Evolutionary conservation across 768 basidiomycete species (phyloP).

Genomic region (Xanthoconium stramineum): DNA sequence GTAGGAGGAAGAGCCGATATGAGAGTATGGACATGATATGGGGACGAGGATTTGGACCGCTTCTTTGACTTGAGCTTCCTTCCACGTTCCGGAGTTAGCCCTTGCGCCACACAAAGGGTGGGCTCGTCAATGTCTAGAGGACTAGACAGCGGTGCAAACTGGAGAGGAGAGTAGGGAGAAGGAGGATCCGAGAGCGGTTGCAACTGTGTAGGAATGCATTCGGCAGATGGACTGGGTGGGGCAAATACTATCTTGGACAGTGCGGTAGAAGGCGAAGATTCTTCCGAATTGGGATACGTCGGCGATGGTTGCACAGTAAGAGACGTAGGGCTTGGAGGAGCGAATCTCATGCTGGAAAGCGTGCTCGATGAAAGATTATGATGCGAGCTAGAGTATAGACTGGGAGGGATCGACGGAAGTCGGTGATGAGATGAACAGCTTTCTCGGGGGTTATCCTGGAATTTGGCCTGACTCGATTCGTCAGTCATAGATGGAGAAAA

Average conservation of each 20-base stretch:
- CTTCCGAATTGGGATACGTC: not conserved
- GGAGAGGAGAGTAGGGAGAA: constrained; percentile 30
- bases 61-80: constrained; percentile 19
- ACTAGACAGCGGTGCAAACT: constrained; percentile 25
- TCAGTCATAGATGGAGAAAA: constrained; percentile 30
- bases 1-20: constrained; percentile 51
- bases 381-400: constrained; percentile 14
- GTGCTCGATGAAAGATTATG: constrained; percentile 20
- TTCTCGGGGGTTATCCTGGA: constrained; percentile 1
- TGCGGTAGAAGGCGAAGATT: constrained; percentile 14
- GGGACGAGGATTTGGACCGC: constrained; percentile 31
- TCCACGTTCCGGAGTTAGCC: constrained; percentile 41
- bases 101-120: constrained; percentile 43
- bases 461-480: constrained; percentile 2
- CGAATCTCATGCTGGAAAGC: constrained; percentile 33
- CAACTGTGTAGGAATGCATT: constrained; percentile 4
- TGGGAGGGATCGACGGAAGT: constrained; percentile 18
- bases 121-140: not conserved
- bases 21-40: constrained; percentile 12
- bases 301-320: constrained; percentile 11
- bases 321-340: constrained; percentile 28
- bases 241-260: constrained; percentile 31
- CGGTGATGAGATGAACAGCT: constrained; percentile 9
- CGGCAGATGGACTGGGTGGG: constrained; percentile 24
- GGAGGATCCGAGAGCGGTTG: constrained; percentile 24